These are phyloP conservation scores for Spathaspora passalidarum DNA, from an alignment of 805 yeast genomes.

Conservation along the genomic window DNA sequence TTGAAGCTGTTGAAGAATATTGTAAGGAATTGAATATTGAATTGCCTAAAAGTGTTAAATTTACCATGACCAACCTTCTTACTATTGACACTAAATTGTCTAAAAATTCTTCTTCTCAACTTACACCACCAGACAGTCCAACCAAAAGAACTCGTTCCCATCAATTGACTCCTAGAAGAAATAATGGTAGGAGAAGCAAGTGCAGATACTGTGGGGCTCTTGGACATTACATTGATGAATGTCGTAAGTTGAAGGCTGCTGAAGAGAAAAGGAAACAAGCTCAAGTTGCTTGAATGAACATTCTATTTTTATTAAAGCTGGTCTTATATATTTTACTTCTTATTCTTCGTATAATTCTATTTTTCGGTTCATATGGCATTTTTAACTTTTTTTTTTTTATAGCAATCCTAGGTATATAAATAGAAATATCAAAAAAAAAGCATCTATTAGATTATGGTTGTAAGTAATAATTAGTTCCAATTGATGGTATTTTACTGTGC, in stretches of 20 bases:
- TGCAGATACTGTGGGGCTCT: neutral
- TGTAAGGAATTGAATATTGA: neutral
- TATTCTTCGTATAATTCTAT: neutral
- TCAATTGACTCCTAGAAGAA: neutral
- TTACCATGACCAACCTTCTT: neutral
- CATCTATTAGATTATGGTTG: too few relatives aligned
- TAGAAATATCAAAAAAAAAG: too few relatives aligned
- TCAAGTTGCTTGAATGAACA: neutral
- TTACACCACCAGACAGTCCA: neutral
- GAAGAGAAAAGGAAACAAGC: neutral
- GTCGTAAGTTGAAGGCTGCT: conserved; percentile 1
- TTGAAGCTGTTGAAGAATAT: neutral
- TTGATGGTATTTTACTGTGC: too few relatives aligned
- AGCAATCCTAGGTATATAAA: too few relatives aligned
- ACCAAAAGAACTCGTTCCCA: neutral
- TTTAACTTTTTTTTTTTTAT: neutral
- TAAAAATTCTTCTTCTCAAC: neutral
- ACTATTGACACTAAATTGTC: neutral
- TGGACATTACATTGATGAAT: neutral
- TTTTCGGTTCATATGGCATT: neutral
- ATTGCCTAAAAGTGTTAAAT: neutral
- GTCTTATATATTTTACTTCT: neutral
- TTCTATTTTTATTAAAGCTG: neutral
- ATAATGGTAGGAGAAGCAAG: neutral
- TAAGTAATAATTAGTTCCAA: too few relatives aligned